A percentile compares a stretch with the other conserved stretches of the same genome.
These are phyloP conservation scores for Ceratocystis huliohia DNA, from an alignment of 2,329 filamentous ascomycete species.

Conservation along the genomic window DNA sequence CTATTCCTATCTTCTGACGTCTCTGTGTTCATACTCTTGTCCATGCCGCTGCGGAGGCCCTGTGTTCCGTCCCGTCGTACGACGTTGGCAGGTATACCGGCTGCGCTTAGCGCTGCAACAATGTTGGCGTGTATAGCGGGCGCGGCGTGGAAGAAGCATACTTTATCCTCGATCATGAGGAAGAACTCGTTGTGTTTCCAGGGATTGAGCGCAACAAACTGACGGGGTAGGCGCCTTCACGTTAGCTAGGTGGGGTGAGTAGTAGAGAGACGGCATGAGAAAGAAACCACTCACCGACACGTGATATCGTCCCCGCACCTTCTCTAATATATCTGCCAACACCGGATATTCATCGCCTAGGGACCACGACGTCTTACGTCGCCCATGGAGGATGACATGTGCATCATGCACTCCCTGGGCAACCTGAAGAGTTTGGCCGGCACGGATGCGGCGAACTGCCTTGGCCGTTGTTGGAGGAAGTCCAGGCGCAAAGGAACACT, in stretches of 20 bases:
- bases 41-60: neutral
- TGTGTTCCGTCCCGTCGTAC: constrained; percentile 22
- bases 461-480: constrained; percentile 7
- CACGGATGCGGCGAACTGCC: constrained; percentile 7
- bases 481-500: constrained; percentile 1
- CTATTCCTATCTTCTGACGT: too few species aligned
- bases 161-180: constrained; percentile 21
- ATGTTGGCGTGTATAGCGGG: constrained; percentile 21
- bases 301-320: constrained; percentile 12
- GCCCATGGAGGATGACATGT: constrained; percentile 13
- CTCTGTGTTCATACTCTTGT: neutral
- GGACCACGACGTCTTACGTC: constrained; percentile 6
- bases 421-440: neutral
- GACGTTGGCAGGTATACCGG: constrained; percentile 23
- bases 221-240: too few species aligned
- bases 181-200: constrained; percentile 14
- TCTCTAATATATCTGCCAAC: constrained; percentile 12
- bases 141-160: constrained; percentile 23
- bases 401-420: constrained; percentile 13
- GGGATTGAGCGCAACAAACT: constrained; percentile 16
- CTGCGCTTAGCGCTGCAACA: constrained; percentile 22
- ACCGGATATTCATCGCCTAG: constrained; percentile 12
- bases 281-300: constrained; percentile 13
- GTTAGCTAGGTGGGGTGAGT: neutral
- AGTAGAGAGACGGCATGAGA: neutral